Evolutionary conservation across 306 rosid species (phyloP), one percentile per base, ranked within the genome.

Genomic region (Begonia fuchsioides): DNA sequence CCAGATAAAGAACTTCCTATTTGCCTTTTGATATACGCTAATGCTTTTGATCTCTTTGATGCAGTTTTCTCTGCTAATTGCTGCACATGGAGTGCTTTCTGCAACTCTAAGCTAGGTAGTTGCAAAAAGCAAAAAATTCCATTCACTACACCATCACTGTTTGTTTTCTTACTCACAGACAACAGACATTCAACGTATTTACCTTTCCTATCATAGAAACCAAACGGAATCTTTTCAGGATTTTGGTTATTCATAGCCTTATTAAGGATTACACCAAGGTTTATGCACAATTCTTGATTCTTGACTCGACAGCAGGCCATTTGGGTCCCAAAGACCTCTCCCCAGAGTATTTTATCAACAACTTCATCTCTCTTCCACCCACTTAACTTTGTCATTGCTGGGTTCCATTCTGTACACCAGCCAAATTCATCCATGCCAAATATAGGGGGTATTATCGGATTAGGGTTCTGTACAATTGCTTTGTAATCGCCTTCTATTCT

Each of bases 361-460:
- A 81, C 82, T 51, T 85, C 87, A 61, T 77, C 92, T 13, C 98
- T 72, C 61, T 68, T 79, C 98, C 95, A 90, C 20, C 95, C 98
- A 17, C 92, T 90, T 61, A 84, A 46, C 65, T 75, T 79, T 9
- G 75, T 61, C 95, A 90, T 90, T 13, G 97, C 97, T 48, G 78
- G 70, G 61, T 90, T 90, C 97, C 97, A 84, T 67, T 90, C 97
- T 38, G 81, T 78, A 57, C 97, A 85, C 97, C 97, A 90, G 63
- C 97, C 95, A 62, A 90, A 90, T 77, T 81, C 92, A 71, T 84
- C 97, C 18, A 76, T 46, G 38, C 95, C 97, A 56, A 90, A 90
- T 64, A 90, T 90, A 51, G 97, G 97, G 39, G 97, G 97, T 52
- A 90, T 90, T 66, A 90, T 52, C 9, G 95, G 94, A 52, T 68